Base-by-base conservation (phyloP, 257 asterid genomes). In the Nicotiana paniculata region DNA sequence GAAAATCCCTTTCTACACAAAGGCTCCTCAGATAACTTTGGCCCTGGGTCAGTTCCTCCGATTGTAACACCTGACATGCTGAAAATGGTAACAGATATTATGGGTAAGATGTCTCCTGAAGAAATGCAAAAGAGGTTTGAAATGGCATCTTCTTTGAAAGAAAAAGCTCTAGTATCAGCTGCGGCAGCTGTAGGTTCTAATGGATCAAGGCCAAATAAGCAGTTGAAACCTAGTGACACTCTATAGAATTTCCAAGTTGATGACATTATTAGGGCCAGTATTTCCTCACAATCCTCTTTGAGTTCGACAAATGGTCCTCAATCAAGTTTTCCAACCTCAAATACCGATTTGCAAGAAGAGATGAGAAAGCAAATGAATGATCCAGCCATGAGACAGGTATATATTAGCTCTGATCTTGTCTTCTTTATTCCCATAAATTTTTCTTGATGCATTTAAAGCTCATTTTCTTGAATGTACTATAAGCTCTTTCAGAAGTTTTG, bases 351-450 rank as follows among this genome's bases (percentile, higher is more conserved):
- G 74, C 99, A 94, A 87, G 99, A 94, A 82, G 98, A 94, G 83
- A 92, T 94, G 98, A 90, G 92, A 87, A 93, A 91, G 78, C 97
- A 93, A 89, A 90, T 96, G 97, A 92, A 93, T 81, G 97, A 96
- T 94, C 99, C 99, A 55, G 97, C 96, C 57, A 92, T 93, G 99
- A 92, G 89, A 72, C 93, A 96, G 98, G 99, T 96, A 84, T 85
- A 46, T 81, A 61, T 39, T 39, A 39, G 46, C 43, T 68, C 68
- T 9, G 3, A 16, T 55, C 82, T 77, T 7, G 32, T 37, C 2
- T 48, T 46, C 8, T 13, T 72, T 51, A 48, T 48, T 81, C 9
- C 48, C 48, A 43, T 43, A 43, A 43, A 43, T 58, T 58, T 43
- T 70, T 3, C 17, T 1, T 51, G 55, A 51, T 10, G 55, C 57